Percentiles rank a stretch among this genome's conserved stretches.
Evolutionary conservation across 306 rosid genomes (phyloP).

Genomic region (Cicer yamashitae): DNA sequence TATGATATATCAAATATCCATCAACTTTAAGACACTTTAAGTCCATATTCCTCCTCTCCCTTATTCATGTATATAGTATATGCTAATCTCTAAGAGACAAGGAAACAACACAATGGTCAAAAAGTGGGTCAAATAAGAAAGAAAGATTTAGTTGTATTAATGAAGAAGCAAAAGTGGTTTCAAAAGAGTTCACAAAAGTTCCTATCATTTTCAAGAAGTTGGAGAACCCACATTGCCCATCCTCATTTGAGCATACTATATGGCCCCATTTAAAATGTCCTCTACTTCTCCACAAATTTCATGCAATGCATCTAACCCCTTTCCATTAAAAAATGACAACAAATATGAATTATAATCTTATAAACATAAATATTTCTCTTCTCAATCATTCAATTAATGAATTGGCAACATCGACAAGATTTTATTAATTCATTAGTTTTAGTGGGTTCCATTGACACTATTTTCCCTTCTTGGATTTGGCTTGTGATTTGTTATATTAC

Average conservation of each 20-base stretch:
- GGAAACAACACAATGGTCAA: conserved; percentile 60
- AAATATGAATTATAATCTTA: conserved; percentile 36
- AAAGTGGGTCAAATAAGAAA: conserved; percentile 69
- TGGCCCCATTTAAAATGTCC: conserved; percentile 75
- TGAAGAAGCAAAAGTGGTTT: conserved; percentile 54
- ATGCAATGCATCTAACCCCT: conserved; percentile 76
- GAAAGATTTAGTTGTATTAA: conserved; percentile 56
- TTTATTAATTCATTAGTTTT: conserved; percentile 50
- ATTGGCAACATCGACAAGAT: conserved; percentile 88
- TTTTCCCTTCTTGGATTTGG: conserved; percentile 48
- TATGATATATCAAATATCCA: conserved; percentile 34
- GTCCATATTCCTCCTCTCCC: conserved; percentile 53
- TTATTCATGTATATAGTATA: conserved; percentile 61
- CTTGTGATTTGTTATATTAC: conserved; percentile 44
- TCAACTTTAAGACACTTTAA: conserved; percentile 44
- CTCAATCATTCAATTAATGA: conserved; percentile 80
- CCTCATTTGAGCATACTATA: conserved; percentile 51
- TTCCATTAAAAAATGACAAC: conserved; percentile 50
- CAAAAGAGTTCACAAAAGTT: conserved; percentile 53
- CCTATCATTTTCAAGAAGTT: conserved; percentile 56
- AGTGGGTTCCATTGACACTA: conserved; percentile 58
- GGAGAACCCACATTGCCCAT: conserved; percentile 74
- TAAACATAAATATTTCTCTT: conserved; percentile 25
- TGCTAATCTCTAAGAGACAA: conserved; percentile 55
- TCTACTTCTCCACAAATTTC: conserved; percentile 56